A percentile compares a stretch with the other conserved stretches of the same genome.
phyloP scores from a whole-genome alignment of 495 filamentous ascomycete species.

The Pyrenopolyporus hunteri region DNA sequence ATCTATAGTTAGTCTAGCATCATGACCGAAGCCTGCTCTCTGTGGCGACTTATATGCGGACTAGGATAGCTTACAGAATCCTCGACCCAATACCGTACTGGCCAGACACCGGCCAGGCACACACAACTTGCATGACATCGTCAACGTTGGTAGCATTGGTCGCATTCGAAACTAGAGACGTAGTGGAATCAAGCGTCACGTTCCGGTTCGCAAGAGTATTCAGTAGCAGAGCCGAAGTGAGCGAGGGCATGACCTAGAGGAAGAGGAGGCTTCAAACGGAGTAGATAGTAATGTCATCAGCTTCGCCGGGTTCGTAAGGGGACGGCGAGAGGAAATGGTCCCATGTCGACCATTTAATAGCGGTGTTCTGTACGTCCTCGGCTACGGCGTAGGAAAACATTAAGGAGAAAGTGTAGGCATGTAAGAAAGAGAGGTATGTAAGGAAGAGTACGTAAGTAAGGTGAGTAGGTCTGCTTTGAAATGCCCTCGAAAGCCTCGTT shows the following conservation, averaged over 20 bases:
- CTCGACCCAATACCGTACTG: slow-evolving; percentile 65
- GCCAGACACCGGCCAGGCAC: slow-evolving; percentile 65
- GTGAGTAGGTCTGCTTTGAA: background rate
- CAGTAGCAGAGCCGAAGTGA: slow-evolving; percentile 43
- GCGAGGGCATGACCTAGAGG: slow-evolving; percentile 49
- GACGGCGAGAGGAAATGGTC: background rate
- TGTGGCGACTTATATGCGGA: background rate
- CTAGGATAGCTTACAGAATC: slow-evolving; percentile 53
- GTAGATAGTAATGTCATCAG: slow-evolving; percentile 3
- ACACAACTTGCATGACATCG: slow-evolving; percentile 56
- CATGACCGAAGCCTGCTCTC: background rate
- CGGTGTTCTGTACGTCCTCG: slow-evolving; percentile 1
- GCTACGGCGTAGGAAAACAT: background rate
- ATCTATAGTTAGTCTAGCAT: background rate
- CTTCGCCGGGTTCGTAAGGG: background rate
- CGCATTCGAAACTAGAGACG: slow-evolving; percentile 4
- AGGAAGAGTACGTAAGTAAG: too few relatives aligned
- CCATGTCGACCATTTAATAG: slow-evolving; percentile 16
- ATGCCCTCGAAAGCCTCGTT: slow-evolving; percentile 16
- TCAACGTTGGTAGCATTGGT: slow-evolving; percentile 34
- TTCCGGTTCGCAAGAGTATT: slow-evolving; percentile 41
- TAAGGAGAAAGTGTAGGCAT: background rate
- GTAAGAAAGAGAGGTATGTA: background rate
- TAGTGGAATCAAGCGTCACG: slow-evolving; percentile 15
- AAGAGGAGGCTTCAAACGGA: background rate